phyloP scores from a whole-genome alignment of 1,139 yeast species.

The Yamadazyma dendronema region DNA sequence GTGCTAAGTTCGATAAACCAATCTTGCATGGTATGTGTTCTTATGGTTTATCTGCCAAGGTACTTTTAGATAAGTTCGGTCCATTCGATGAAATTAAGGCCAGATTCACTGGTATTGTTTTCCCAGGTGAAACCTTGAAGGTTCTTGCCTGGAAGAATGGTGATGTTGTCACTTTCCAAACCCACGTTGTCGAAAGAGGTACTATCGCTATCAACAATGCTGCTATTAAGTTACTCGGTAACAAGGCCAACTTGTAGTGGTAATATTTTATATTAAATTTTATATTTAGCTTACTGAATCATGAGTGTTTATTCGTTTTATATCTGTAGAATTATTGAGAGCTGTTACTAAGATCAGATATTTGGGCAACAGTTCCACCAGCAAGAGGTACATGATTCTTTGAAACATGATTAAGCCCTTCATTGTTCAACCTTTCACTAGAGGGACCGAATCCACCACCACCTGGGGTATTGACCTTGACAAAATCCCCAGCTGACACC shows the following conservation, averaged over 20 bases:
- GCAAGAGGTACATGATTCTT: slow-evolving; percentile 15
- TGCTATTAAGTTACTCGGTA: slow-evolving; percentile 64
- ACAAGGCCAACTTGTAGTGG: slow-evolving; percentile 42
- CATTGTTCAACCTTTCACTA: slow-evolving; percentile 2
- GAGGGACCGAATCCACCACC: slow-evolving; percentile 50
- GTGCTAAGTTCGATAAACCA: slow-evolving; percentile 83
- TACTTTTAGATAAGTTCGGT: slow-evolving; percentile 77
- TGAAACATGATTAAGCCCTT: no score
- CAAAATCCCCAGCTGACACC: slow-evolving; percentile 36
- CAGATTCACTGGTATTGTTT: slow-evolving; percentile 88
- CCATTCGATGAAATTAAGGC: slow-evolving; percentile 82
- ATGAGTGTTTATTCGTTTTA: background rate
- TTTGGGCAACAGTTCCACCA: slow-evolving; percentile 18
- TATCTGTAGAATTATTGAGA: no score
- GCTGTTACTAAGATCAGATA: slow-evolving; percentile 5
- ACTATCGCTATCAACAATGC: slow-evolving; percentile 83
- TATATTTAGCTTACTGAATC: background rate
- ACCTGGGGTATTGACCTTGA: slow-evolving; percentile 49
- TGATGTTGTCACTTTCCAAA: slow-evolving; percentile 74
- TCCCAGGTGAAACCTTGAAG: slow-evolving; percentile 92
- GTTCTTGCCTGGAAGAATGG: slow-evolving; percentile 82
- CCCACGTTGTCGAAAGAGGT: slow-evolving; percentile 77
- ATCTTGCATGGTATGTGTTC: slow-evolving; percentile 92
- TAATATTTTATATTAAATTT: no score
- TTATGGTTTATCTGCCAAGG: slow-evolving; percentile 79